Conservation (phyloP, 108 stramenopile genomes). For the Cyclostephanos invisitatus region DNA sequence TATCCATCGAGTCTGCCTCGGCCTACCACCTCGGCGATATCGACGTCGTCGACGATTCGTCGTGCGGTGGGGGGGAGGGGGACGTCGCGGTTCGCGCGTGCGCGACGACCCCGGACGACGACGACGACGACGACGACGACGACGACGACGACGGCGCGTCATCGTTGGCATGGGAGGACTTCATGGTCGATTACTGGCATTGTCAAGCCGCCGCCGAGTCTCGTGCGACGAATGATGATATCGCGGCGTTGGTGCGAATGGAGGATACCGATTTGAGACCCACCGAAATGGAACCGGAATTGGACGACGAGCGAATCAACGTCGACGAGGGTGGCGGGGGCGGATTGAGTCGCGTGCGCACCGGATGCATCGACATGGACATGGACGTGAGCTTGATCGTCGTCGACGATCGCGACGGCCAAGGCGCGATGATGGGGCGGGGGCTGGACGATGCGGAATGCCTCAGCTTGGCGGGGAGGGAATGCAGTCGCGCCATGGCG, state of each 20-base stretch:
- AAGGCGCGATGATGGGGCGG: neutral
- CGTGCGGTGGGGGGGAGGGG: no score
- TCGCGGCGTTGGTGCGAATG: neutral
- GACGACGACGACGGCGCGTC: conserved; percentile 14
- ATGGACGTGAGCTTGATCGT: conserved; percentile 5
- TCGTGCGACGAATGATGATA: no score
- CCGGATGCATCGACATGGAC: conserved; percentile 40
- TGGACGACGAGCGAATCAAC: conserved; percentile 28
- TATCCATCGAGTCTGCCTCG: no score
- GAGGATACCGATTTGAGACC: conserved; percentile 44
- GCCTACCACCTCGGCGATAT: no score
- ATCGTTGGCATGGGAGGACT: conserved; percentile 40
- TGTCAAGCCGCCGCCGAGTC: neutral
- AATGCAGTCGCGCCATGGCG: conserved; percentile 30
- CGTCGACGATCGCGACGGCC: neutral
- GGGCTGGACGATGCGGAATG: neutral
- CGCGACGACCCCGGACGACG: conserved; percentile 1
- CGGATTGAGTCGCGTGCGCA: conserved; percentile 17
- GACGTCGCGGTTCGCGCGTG: no score
- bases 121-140: conserved; percentile 3
- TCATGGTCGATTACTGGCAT: conserved; percentile 40
- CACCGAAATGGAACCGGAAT: conserved; percentile 30
- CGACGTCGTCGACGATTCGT: no score
- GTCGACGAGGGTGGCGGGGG: neutral
- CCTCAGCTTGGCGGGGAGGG: conserved; percentile 17